Evolutionary conservation across 2,329 filamentous ascomycete genomes (phyloP).

Genomic region (Tolypocladium ovalisporum): DNA sequence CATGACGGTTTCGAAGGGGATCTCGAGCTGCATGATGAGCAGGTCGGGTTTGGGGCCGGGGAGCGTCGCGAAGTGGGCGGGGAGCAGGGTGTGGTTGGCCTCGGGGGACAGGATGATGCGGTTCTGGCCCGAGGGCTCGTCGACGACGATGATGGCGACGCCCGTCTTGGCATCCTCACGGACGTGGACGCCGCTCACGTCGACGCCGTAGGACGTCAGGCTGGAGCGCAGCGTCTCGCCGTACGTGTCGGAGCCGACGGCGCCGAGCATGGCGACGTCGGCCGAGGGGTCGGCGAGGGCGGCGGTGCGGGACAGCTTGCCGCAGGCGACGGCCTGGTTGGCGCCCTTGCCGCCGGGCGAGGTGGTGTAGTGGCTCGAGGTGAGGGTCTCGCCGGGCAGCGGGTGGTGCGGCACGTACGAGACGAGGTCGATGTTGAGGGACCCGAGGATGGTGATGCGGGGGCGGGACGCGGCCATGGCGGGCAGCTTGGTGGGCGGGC

Average conservation of each 20-base stretch:
- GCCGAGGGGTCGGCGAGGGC: constrained; percentile 22
- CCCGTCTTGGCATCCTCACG: constrained; percentile 45
- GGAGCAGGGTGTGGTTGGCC: constrained; percentile 47
- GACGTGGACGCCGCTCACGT: constrained; percentile 40
- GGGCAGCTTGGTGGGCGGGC: too few relatives aligned
- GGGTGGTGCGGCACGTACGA: constrained; percentile 80
- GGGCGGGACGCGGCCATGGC: constrained; percentile 15
- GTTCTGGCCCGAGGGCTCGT: constrained; percentile 63
- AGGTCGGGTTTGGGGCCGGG: constrained; percentile 41
- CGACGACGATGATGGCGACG: constrained; percentile 65
- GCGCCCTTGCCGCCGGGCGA: constrained; percentile 89
- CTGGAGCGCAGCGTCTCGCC: constrained; percentile 46
- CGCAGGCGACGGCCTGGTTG: constrained; percentile 87
- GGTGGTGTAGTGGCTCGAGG: constrained; percentile 63
- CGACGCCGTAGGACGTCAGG: constrained; percentile 51
- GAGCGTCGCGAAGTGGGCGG: constrained; percentile 22
- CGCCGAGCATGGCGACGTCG: constrained; percentile 59
- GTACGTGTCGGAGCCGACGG: constrained; percentile 61
- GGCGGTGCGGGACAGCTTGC: constrained; percentile 58
- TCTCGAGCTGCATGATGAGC: constrained; percentile 70
- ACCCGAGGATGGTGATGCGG: constrained; percentile 75
- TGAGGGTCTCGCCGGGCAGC: constrained; percentile 76
- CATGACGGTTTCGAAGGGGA: constrained; percentile 55
- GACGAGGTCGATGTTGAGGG: constrained; percentile 89
- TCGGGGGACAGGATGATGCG: constrained; percentile 64